Base-by-base conservation (phyloP, 352 stramenopile genomes). In the Albugo laibachii region DNA sequence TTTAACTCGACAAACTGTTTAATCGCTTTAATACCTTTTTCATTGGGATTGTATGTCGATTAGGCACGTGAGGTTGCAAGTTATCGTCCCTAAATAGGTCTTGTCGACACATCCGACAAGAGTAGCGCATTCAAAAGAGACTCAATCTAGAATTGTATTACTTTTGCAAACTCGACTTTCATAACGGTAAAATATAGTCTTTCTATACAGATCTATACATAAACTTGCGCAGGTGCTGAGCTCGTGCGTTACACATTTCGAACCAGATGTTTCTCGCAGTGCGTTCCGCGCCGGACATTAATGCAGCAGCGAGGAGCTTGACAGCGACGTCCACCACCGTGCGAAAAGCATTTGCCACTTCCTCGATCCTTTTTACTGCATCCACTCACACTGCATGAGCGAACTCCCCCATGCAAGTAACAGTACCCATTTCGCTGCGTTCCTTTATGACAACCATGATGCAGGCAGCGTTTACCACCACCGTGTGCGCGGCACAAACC, bases 281-380 rank as follows among this genome's bases (percentile, higher is more conserved):
- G 79, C 13, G 60, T 61, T 15, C 73, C 70, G 34, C 72, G 61
- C 27, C 73, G 70, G 43, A 82, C 80, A 34, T 62, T 83, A 36
- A 61, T 67, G n/a, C 70, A 58, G 59, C 74, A 86, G 53, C 68
- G 62, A 27, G 63, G 57, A 2, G 66, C 58, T 46, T 84, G 66
- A 56, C 74, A 86, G 40, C 71, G 71, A 52, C 71, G 71, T 47
- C 75, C 72, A 38, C 73, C 75, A 14, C 75, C 72, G 52, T 85
- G 75, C 1, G 68, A 73, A 31, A 83, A 83, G 63, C 75, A 87
- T 55, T 81, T 81, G 58, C 75, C 75, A 41, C 83, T 85, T 48
- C 75, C 75, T n/a, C 75, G 69, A 58, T 87, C 75, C 49, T 85
- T 85, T 54, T 82, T 82, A 42, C 80, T 65, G 50, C 75, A 87